Percentiles rank a stretch among this genome's conserved stretches.
Evolutionary conservation across 176 grass and related monocot species (phyloP).

Genomic region (Paspalum notatum): DNA sequence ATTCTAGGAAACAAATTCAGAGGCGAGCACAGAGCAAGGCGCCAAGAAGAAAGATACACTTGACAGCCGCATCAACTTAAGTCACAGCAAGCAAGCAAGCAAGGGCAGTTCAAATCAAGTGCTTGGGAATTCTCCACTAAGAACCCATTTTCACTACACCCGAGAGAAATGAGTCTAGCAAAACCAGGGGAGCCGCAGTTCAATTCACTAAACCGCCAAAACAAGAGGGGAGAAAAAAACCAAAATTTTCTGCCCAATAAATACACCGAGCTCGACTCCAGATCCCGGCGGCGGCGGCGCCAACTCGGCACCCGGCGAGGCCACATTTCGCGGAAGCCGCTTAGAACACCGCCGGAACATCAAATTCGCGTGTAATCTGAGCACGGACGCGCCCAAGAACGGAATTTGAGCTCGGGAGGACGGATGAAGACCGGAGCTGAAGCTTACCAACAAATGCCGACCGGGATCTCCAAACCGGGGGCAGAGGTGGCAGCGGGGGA

Average conservation of each 20-base stretch:
- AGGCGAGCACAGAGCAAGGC: not conserved
- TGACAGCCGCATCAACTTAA: conserved; percentile 19
- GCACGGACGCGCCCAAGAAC: not conserved
- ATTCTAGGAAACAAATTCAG: conserved; percentile 14
- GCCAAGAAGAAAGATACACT: conserved; percentile 25
- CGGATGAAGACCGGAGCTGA: not conserved
- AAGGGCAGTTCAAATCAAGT: conserved; percentile 15
- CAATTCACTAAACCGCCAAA: conserved; percentile 2
- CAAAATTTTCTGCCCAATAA: not conserved
- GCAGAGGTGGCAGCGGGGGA: not conserved
- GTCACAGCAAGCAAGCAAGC: conserved; percentile 10
- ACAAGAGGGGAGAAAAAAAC: not conserved
- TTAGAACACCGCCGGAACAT: not conserved
- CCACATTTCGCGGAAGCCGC: conserved; percentile 45
- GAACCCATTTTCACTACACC: conserved; percentile 19
- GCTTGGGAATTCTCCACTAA: conserved; percentile 11
- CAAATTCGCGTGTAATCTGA: not conserved
- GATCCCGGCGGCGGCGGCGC: conserved; percentile 33
- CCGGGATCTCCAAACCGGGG: conserved; percentile 33
- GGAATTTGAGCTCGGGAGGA: conserved; percentile 16
- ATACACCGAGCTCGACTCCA: conserved; percentile 15
- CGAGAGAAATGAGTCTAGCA: not conserved
- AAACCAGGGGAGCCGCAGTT: not conserved
- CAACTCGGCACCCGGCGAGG: conserved; percentile 4
- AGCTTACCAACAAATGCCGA: conserved; percentile 46